These are phyloP conservation scores for Phanerodontia chrysosporium DNA, from an alignment of 768 basidiomycete genomes.

Conservation along the genomic window DNA sequence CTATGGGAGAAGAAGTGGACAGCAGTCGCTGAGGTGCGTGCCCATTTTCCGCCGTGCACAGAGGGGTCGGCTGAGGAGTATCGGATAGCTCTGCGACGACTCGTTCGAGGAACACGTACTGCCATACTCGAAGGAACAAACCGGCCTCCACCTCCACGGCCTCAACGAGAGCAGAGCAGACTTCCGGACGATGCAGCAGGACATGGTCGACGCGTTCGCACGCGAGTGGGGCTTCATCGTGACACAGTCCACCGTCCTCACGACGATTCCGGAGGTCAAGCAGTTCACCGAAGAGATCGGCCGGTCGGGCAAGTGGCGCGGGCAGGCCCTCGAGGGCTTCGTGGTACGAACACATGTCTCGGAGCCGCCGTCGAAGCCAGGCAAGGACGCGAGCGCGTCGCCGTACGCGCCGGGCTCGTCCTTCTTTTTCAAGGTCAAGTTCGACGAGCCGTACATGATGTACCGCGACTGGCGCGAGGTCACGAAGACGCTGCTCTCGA, in stretches of 20 bases:
- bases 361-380: slow-evolving; percentile 34
- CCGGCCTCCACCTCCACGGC: slow-evolving; percentile 92
- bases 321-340: slow-evolving; percentile 87
- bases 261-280: slow-evolving; percentile 63
- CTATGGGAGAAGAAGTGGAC: slow-evolving; percentile 87
- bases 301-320: slow-evolving; percentile 72
- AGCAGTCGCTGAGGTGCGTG: slow-evolving; percentile 81
- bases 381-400: slow-evolving; percentile 28
- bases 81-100: slow-evolving; percentile 86
- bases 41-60: not conserved
- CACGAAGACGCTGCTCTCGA: slow-evolving; percentile 68
- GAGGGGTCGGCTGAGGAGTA: not conserved
- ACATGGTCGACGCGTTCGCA: slow-evolving; percentile 74
- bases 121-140: slow-evolving; percentile 71
- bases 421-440: slow-evolving; percentile 99
- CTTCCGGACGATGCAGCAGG: slow-evolving; percentile 70
- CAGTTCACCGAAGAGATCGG: slow-evolving; percentile 68
- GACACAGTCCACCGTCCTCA: slow-evolving; percentile 56
- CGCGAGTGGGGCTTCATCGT: slow-evolving; percentile 88
- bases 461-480: slow-evolving; percentile 97
- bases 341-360: slow-evolving; percentile 79
- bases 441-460: slow-evolving; percentile 98
- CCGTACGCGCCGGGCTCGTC: slow-evolving; percentile 79
- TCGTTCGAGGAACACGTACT: slow-evolving; percentile 96
- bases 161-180: slow-evolving; percentile 65